Conservation (phyloP, 2,329 filamentous ascomycete genomes). For the Aspergillus flavus region DNA sequence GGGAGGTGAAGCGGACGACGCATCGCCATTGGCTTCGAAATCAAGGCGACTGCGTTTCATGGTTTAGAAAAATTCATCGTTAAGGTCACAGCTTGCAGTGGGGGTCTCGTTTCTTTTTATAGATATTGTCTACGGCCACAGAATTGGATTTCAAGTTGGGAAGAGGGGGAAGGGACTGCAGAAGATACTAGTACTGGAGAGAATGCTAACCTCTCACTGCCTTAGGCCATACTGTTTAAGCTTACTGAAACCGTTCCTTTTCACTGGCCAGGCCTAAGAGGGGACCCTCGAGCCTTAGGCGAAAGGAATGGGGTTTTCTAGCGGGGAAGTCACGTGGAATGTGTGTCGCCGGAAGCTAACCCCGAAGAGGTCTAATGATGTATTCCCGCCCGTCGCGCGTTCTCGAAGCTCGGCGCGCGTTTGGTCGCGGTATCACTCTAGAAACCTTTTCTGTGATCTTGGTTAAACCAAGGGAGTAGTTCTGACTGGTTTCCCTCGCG, state of each 20-base stretch:
- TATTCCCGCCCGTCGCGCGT: slow-evolving; percentile 18
- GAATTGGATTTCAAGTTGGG: neutral
- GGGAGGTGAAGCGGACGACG: slow-evolving; percentile 37
- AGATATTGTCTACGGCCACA: neutral
- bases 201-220: neutral
- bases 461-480: neutral
- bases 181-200: neutral
- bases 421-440: slow-evolving; percentile 10
- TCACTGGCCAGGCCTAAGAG: neutral
- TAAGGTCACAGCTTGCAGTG: slow-evolving; percentile 25
- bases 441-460: neutral
- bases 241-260: neutral
- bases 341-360: slow-evolving; percentile 8
- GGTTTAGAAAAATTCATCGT: slow-evolving; percentile 25
- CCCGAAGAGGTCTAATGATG: slow-evolving; percentile 23
- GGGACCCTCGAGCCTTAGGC: neutral
- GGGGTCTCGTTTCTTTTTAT: slow-evolving; percentile 4
- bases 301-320: neutral
- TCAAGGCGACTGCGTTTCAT: slow-evolving; percentile 45
- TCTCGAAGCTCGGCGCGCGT: slow-evolving; percentile 18
- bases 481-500: neutral
- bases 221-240: neutral
- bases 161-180: neutral
- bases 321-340: slow-evolving; percentile 25
- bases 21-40: slow-evolving; percentile 41